Conservation (phyloP, 225 moss, liverwort and hornwort genomes). For the Marchantia paleacea region DNA sequence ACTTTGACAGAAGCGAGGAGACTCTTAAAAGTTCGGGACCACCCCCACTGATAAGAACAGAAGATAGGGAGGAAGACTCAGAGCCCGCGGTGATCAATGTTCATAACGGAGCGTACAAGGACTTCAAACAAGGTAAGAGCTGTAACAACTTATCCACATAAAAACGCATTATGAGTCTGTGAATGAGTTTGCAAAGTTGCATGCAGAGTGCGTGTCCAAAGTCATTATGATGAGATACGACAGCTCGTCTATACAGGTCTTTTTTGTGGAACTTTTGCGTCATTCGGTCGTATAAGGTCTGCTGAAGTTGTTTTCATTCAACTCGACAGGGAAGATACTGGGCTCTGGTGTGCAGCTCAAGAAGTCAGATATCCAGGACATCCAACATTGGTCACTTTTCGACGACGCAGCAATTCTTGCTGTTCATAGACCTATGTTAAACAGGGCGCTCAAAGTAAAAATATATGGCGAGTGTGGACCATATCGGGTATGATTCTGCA, state of each 20-base stretch:
- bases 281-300: background rate
- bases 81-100: slow-evolving; percentile 4
- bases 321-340: slow-evolving; percentile 2
- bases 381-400: slow-evolving; percentile 19
- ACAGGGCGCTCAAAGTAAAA: background rate
- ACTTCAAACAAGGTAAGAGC: slow-evolving; percentile 6
- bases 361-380: background rate
- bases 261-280: background rate
- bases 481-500: slow-evolving; percentile 5
- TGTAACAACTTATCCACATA: too few species aligned
- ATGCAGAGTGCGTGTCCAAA: too few species aligned
- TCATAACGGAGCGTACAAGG: slow-evolving; percentile 11
- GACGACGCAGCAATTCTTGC: slow-evolving; percentile 17
- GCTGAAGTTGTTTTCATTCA: background rate
- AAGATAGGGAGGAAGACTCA: background rate
- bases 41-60: too few species aligned
- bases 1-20: slow-evolving; percentile 4
- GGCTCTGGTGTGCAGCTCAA: slow-evolving; percentile 18
- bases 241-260: background rate
- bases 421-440: background rate
- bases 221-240: background rate
- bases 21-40: background rate
- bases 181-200: too few species aligned
- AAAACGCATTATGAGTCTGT: too few species aligned
- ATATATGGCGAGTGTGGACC: slow-evolving; percentile 14